Base-by-base conservation (phyloP, 768 basidiomycete species). In the Fomitopsis serialis region DNA sequence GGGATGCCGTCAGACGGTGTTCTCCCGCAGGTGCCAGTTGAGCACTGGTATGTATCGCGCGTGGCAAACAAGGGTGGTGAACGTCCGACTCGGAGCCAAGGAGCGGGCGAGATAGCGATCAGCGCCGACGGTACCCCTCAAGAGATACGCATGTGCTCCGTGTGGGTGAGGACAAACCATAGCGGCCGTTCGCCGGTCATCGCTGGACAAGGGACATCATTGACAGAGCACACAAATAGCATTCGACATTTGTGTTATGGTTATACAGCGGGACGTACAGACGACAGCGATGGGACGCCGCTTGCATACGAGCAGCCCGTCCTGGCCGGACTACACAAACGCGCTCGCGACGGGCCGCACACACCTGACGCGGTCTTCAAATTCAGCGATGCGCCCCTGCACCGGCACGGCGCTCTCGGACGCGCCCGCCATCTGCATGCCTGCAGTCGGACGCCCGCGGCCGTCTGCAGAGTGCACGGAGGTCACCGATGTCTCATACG, bases 341-440 rank as follows among this genome's bases (percentile, higher is more conserved):
- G 51, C 55, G 17, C 44, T 47, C 3, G 52, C 58, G 0, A 9
- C 44, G 2, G 42, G 51, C 19, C 54, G 35, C 43, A 52, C 44
- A 8, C 25, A 7, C 25, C 51, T 52, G 15, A 60, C 36, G 15
- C 59, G 56, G 24, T 55, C 55, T 13, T 56, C 60, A 36, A 61
- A 50, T 7, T 52, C 54, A 15, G 57, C 60, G 22, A 61, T 61
- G 8, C 60, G 57, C 3, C 56, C 57, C 40, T 53, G 29, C n/a
- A n/a, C n/a, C n/a, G n/a, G n/a, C n/a, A 60, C 59, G 1, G 59
- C 55, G 22, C 13, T 40, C 5, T 48, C 45, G 10, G 55, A 60
- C 23, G 42, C 19, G 7, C 55, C 55, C 7, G 51, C 44, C 22
- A 36, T 23, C 13, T 17, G 45, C 22, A 55, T 21, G 10, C 43